These are phyloP conservation scores for Beauveria sp. DNA, from an alignment of 2,329 filamentous ascomycete species.

Conservation along the genomic window DNA sequence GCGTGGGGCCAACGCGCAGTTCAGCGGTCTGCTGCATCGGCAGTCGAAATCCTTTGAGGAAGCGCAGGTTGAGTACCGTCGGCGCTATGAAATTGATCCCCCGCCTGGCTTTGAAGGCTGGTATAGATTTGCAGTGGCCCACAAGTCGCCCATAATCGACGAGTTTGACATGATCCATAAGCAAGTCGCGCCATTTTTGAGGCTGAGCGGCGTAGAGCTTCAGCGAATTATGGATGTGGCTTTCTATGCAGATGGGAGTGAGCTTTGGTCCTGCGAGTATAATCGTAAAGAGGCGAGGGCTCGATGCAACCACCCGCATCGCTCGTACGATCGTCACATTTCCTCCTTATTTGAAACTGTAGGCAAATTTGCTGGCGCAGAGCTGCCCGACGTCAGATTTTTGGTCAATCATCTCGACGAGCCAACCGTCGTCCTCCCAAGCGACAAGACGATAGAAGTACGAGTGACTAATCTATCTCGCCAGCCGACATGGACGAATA, in stretches of 20 bases:
- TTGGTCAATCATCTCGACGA: slow-evolving; percentile 43
- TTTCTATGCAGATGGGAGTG: slow-evolving; percentile 18
- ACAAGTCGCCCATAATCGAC: slow-evolving; percentile 40
- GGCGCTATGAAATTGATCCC: slow-evolving; percentile 34
- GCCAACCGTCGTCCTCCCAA: slow-evolving; percentile 31
- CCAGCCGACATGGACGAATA: slow-evolving; percentile 21
- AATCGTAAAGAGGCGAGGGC: slow-evolving; percentile 19
- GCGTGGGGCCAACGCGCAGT: slow-evolving; percentile 20
- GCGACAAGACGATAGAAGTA: slow-evolving; percentile 3
- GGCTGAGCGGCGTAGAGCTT: slow-evolving; percentile 28
- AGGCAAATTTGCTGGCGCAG: slow-evolving; percentile 17
- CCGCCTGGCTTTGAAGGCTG: slow-evolving; percentile 40
- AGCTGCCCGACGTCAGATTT: slow-evolving; percentile 32
- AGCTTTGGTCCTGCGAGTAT: slow-evolving; percentile 32
- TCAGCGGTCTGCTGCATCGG: slow-evolving; percentile 22
- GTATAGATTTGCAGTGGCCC: slow-evolving; percentile 33
- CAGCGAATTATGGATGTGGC: slow-evolving; percentile 20
- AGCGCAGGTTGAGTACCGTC: slow-evolving; percentile 34
- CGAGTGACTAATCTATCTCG: slow-evolving; percentile 21
- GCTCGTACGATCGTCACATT: slow-evolving; percentile 28
- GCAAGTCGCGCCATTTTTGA: slow-evolving; percentile 32
- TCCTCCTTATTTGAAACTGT: slow-evolving; percentile 24
- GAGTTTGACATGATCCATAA: slow-evolving; percentile 39
- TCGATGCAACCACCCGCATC: slow-evolving; percentile 25
- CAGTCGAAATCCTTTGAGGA: slow-evolving; percentile 31